These are phyloP conservation scores for Apiospora aurea DNA, from an alignment of 2,329 filamentous ascomycete genomes.

Conservation along the genomic window DNA sequence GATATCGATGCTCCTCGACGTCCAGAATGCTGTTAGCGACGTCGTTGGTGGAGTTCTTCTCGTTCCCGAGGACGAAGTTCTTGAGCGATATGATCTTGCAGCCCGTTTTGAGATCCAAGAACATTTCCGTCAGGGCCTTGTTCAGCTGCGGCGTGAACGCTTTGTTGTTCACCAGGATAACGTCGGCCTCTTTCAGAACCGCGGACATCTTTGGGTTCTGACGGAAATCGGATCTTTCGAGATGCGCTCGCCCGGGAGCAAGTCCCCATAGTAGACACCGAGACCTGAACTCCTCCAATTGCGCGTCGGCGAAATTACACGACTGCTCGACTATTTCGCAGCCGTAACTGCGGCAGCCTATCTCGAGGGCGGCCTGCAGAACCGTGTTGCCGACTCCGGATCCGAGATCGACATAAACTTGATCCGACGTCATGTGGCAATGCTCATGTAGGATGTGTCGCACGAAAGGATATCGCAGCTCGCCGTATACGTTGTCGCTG, in stretches of 20 bases:
- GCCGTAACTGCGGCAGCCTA: constrained; percentile 94
- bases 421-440: constrained; percentile 78
- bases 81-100: constrained; percentile 91
- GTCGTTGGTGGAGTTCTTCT: constrained; percentile 77
- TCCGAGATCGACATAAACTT: constrained; percentile 92
- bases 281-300: constrained; percentile 83
- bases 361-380: constrained; percentile 89
- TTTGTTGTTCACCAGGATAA: constrained; percentile 98
- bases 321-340: constrained; percentile 96
- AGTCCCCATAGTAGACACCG: constrained; percentile 91
- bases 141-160: constrained; percentile 91
- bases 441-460: constrained; percentile 80
- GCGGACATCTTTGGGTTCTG: constrained; percentile 73
- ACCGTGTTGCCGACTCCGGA: constrained; percentile 97
- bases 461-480: constrained; percentile 85
- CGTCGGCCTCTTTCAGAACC: constrained; percentile 83
- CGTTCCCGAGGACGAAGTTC: constrained; percentile 81
- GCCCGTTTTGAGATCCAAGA: constrained; percentile 90
- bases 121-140: constrained; percentile 83
- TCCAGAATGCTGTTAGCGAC: constrained; percentile 62
- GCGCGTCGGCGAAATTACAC: constrained; percentile 79
- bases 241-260: constrained; percentile 76
- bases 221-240: constrained; percentile 86
- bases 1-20: constrained; percentile 69
- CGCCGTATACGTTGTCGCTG: constrained; percentile 93